Evolutionary conservation across 1,139 yeast genomes (phyloP).

Genomic region (Yamadazyma sp.): DNA sequence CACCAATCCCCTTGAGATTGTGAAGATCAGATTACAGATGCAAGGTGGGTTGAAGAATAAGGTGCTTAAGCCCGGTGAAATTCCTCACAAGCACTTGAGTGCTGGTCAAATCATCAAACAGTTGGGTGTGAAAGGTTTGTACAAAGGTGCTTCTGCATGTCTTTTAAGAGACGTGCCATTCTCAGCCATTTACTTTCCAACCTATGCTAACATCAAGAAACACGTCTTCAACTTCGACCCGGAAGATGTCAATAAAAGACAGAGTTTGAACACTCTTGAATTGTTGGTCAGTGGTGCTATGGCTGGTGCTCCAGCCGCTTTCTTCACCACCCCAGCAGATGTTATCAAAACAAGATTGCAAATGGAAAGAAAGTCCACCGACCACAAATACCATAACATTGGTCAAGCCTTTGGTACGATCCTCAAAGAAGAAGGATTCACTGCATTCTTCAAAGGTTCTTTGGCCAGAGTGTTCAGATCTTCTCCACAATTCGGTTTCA

Average conservation of each 20-base stretch:
- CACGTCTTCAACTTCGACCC: slow-evolving; percentile 86
- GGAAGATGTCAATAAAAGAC: slow-evolving; percentile 44
- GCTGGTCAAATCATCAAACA: slow-evolving; percentile 77
- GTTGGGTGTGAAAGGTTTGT: slow-evolving; percentile 81
- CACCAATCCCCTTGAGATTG: slow-evolving; percentile 95
- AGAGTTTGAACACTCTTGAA: slow-evolving; percentile 72
- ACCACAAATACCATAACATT: slow-evolving; percentile 74
- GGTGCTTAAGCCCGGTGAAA: slow-evolving; percentile 39
- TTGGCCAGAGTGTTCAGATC: slow-evolving; percentile 93
- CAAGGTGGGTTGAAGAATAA: slow-evolving; percentile 69
- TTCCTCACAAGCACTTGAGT: slow-evolving; percentile 48
- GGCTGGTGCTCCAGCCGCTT: slow-evolving; percentile 98
- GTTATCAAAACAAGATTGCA: slow-evolving; percentile 95
- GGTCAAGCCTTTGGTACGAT: slow-evolving; percentile 75
- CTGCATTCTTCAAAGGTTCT: slow-evolving; percentile 95
- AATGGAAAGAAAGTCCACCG: slow-evolving; percentile 78
- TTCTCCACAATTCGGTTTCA: slow-evolving; percentile 97
- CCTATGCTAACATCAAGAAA: slow-evolving; percentile 90
- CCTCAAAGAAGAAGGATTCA: slow-evolving; percentile 68
- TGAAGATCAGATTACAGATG: slow-evolving; percentile 91
- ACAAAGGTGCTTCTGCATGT: slow-evolving; percentile 92
- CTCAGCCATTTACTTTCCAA: slow-evolving; percentile 95
- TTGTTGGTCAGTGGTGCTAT: slow-evolving; percentile 85
- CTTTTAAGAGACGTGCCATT: slow-evolving; percentile 94
- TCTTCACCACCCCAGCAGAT: slow-evolving; percentile 93